Conservation (phyloP, 73 alveolate species). For the Blepharisma stoltei region DNA sequence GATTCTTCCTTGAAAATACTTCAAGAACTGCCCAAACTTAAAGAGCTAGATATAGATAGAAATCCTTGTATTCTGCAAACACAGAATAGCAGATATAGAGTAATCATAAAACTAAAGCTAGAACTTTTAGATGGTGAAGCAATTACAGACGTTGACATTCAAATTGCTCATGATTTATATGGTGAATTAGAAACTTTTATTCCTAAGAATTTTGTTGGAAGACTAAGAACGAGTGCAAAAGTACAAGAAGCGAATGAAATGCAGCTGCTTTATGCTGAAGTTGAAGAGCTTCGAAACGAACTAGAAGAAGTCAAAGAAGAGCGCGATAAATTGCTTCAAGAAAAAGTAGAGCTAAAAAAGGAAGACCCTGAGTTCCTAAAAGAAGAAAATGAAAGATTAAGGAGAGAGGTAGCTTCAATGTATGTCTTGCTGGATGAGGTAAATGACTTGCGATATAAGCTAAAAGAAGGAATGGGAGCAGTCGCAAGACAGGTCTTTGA, state of each 20-base stretch:
- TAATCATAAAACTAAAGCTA: neutral
- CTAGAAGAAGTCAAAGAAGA: neutral
- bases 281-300: slow-evolving; percentile 14
- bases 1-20: neutral
- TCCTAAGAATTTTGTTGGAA: slow-evolving; percentile 22
- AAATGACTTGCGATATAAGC: slow-evolving; percentile 9
- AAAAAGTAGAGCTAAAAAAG: neutral
- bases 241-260: neutral
- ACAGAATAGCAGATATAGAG: slow-evolving; percentile 1
- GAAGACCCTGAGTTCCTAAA: slow-evolving; percentile 5
- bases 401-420: slow-evolving; percentile 19
- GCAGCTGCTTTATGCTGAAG: neutral
- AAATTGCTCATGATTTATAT: neutral
- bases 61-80: slow-evolving; percentile 25
- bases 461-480: slow-evolving; percentile 13
- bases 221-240: slow-evolving; percentile 20
- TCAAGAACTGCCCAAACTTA: slow-evolving; percentile 16
- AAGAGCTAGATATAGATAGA: slow-evolving; percentile 1
- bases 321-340: neutral
- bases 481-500: slow-evolving; percentile 1
- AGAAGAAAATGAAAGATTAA: slow-evolving; percentile 14
- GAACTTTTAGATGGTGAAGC: neutral
- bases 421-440: neutral
- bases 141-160: slow-evolving; percentile 18
- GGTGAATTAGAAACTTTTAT: neutral